Conservation (phyloP, 2,329 filamentous ascomycete species). For the Magnaporthiopsis rhizophila region DNA sequence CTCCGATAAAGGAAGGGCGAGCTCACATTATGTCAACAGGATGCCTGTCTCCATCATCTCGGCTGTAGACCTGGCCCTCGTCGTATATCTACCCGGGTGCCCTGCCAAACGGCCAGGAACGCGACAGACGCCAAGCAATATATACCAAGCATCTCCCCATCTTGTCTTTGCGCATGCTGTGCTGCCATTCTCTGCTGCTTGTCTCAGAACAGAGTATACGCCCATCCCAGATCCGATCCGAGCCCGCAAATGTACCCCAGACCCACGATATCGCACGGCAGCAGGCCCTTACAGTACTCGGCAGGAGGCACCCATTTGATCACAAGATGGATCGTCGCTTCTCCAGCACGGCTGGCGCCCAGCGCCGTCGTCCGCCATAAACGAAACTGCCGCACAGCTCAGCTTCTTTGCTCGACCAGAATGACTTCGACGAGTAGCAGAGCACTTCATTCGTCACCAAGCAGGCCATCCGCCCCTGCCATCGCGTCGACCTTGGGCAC, state of each 20-base stretch:
- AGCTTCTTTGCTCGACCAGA: background rate
- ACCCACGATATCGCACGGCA: background rate
- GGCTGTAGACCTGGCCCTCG: background rate
- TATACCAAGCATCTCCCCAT: too few species aligned
- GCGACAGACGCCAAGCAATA: too few species aligned
- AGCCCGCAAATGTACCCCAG: background rate
- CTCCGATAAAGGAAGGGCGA: too few species aligned
- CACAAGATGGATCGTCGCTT: background rate
- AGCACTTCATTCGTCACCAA: slow-evolving; percentile 21
- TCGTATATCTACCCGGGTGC: background rate
- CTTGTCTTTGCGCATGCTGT: too few species aligned
- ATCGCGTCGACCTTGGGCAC: background rate
- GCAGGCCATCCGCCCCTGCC: slow-evolving; percentile 14
- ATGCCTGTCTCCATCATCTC: too few species aligned
- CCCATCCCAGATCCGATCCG: background rate
- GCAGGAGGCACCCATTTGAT: background rate
- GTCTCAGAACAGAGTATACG: too few species aligned
- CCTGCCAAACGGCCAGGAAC: background rate
- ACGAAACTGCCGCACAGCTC: background rate
- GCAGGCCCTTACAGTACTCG: background rate
- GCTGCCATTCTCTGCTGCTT: too few species aligned
- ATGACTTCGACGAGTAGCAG: slow-evolving; percentile 14
- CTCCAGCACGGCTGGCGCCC: background rate
- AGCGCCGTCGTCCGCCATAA: background rate
- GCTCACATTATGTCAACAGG: too few species aligned